Conservation (phyloP, 2,329 filamentous ascomycete species). For the Colletotrichum agaves region DNA sequence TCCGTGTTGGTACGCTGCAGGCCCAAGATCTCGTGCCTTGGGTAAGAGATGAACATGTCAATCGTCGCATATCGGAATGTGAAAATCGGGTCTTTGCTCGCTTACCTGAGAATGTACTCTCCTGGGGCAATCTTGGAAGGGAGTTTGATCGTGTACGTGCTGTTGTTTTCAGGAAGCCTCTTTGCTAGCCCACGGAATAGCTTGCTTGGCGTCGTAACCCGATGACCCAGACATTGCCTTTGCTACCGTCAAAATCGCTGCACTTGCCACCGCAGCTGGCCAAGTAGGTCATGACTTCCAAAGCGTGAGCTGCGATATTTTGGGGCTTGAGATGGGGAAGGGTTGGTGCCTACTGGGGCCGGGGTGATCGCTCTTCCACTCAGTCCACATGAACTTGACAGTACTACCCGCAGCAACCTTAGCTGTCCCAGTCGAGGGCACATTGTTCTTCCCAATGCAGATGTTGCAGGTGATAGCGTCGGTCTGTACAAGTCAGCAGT, state of each 20-base stretch:
- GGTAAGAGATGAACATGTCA: background rate
- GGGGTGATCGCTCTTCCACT: constrained; percentile 55
- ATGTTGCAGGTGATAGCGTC: constrained; percentile 51
- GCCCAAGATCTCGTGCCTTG: constrained; percentile 63
- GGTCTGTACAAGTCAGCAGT: constrained; percentile 35
- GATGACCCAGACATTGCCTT: constrained; percentile 48
- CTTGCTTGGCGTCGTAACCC: constrained; percentile 44
- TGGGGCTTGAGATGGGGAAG: no score
- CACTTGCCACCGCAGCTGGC: constrained; percentile 45
- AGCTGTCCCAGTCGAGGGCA: constrained; percentile 50
- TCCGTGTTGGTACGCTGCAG: constrained; percentile 62
- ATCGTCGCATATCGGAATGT: no score
- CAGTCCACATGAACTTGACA: constrained; percentile 54
- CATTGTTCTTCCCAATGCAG: constrained; percentile 55
- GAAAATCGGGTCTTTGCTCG: background rate
- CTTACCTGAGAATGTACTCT: constrained; percentile 56
- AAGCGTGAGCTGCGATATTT: background rate
- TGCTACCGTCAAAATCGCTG: constrained; percentile 39
- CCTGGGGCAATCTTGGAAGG: constrained; percentile 55
- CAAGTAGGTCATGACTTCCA: constrained; percentile 43
- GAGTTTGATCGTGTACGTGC: constrained; percentile 51
- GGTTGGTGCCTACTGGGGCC: constrained; percentile 50
- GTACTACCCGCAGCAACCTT: constrained; percentile 52
- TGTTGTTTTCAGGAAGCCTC: constrained; percentile 47
- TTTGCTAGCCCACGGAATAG: constrained; percentile 50